Evolutionary conservation across 768 basidiomycete species (phyloP).

Genomic region (Chiua virens): DNA sequence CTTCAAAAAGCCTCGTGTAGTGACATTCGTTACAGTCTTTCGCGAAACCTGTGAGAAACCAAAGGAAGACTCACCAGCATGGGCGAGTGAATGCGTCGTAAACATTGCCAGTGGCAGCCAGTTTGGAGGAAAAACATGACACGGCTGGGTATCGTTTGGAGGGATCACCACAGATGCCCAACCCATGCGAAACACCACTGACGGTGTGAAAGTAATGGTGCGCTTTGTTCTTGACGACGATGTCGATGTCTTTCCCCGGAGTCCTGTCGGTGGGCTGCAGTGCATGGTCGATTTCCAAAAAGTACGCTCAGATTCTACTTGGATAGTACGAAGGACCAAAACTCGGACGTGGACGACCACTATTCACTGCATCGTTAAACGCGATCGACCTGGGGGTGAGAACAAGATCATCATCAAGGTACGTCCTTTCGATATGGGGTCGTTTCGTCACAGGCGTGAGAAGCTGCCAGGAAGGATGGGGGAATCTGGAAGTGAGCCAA

Average conservation of each 20-base stretch:
- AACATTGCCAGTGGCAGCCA: no score
- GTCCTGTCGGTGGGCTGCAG: conserved; percentile 58
- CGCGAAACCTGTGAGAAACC: conserved; percentile 47
- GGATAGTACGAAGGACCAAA: no score
- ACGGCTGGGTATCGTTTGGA: conserved; percentile 21
- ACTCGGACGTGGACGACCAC: neutral
- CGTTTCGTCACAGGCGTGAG: no score
- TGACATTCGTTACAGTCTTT: conserved; percentile 62
- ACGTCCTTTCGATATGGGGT: neutral
- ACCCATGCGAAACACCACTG: conserved; percentile 42
- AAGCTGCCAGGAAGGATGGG: no score
- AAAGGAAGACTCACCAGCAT: neutral
- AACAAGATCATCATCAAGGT: neutral
- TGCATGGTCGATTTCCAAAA: conserved; percentile 51
- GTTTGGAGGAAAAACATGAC: neutral
- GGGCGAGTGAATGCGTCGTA: neutral
- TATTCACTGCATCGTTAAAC: conserved; percentile 50
- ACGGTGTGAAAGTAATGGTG: conserved; percentile 60
- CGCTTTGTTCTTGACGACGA: conserved; percentile 49
- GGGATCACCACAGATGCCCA: conserved; percentile 36
- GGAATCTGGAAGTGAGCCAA: no score
- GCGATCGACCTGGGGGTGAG: conserved; percentile 54
- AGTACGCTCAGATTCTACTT: neutral
- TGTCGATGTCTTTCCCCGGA: no score
- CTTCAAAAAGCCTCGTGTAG: conserved; percentile 47